phyloP scores from a whole-genome alignment of 164 flowering plant species.

The Kalanchoe fedtschenkoi region DNA sequence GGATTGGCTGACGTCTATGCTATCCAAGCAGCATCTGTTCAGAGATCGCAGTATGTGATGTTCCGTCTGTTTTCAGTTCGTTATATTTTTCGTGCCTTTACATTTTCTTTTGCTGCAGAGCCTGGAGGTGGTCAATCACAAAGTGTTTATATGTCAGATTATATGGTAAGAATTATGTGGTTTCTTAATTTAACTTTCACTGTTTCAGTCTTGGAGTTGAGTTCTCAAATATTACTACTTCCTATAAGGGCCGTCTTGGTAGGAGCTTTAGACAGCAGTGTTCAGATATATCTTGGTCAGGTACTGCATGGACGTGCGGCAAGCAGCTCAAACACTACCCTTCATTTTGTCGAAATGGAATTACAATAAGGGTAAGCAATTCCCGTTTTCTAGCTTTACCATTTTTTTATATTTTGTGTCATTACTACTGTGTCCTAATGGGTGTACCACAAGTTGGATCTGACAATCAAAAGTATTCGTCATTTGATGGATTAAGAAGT shows the following conservation, averaged over 20 bases:
- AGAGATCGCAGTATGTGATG: conserved; percentile 42
- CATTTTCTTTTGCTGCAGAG: conserved; percentile 17
- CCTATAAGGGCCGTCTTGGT: conserved; percentile 40
- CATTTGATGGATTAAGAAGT: background rate
- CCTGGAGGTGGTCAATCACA: conserved; percentile 17
- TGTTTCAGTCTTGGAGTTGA: background rate
- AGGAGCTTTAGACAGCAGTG: conserved; percentile 32
- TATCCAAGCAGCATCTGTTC: conserved; percentile 49
- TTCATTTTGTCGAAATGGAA: conserved; percentile 71
- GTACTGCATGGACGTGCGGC: conserved; percentile 74
- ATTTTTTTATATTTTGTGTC: too few species aligned
- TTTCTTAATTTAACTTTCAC: background rate
- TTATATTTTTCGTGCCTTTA: background rate
- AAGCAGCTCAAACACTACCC: conserved; percentile 89
- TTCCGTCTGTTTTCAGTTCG: background rate
- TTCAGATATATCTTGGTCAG: conserved; percentile 83
- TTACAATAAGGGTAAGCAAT: conserved; percentile 49
- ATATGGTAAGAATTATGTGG: conserved; percentile 23
- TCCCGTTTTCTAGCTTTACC: too few species aligned
- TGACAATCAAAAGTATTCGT: too few species aligned
- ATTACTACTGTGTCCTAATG: too few species aligned
- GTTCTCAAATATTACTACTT: conserved; percentile 5
- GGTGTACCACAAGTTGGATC: too few species aligned
- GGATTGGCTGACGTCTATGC: conserved; percentile 95
- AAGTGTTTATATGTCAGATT: conserved; percentile 13